Conservation (phyloP, 495 filamentous ascomycete genomes). For the Astrothelium macrocarpum region DNA sequence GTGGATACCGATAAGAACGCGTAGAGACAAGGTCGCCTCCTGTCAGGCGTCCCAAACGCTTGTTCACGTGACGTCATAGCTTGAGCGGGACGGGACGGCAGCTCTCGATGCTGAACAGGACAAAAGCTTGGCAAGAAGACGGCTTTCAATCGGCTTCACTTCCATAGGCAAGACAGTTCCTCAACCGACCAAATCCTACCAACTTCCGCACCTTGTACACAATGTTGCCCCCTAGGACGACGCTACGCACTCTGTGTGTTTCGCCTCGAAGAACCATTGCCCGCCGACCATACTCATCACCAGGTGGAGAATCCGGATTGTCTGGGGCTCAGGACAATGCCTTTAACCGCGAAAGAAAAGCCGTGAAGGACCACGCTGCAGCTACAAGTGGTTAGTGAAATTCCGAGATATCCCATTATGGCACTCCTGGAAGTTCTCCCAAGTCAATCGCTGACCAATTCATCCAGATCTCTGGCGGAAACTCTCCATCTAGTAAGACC, state of each 20-base stretch:
- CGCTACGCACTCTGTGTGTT: background rate
- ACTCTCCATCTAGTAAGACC: constrained; percentile 77
- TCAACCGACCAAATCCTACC: background rate
- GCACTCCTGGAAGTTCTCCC: constrained; percentile 14
- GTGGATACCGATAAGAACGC: background rate
- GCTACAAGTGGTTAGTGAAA: constrained; percentile 54
- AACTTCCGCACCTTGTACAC: background rate
- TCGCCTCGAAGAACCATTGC: background rate
- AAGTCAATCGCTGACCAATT: constrained; percentile 16
- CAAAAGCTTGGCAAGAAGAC: background rate
- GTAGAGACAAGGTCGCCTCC: background rate
- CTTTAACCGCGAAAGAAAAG: constrained; percentile 77
- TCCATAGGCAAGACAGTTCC: background rate
- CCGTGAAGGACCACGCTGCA: constrained; percentile 77
- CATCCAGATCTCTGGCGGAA: constrained; percentile 81
- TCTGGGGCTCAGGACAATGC: constrained; percentile 51
- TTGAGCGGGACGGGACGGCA: background rate
- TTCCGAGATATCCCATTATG: constrained; percentile 10
- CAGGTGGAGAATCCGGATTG: constrained; percentile 5
- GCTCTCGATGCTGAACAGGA: background rate
- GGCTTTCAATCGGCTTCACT: background rate
- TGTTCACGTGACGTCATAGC: background rate
- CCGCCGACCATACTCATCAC: background rate
- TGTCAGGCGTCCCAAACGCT: background rate
- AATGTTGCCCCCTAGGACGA: background rate